Conservation (phyloP, 2,329 filamentous ascomycete species). For the Cladobotryum mycophilum region DNA sequence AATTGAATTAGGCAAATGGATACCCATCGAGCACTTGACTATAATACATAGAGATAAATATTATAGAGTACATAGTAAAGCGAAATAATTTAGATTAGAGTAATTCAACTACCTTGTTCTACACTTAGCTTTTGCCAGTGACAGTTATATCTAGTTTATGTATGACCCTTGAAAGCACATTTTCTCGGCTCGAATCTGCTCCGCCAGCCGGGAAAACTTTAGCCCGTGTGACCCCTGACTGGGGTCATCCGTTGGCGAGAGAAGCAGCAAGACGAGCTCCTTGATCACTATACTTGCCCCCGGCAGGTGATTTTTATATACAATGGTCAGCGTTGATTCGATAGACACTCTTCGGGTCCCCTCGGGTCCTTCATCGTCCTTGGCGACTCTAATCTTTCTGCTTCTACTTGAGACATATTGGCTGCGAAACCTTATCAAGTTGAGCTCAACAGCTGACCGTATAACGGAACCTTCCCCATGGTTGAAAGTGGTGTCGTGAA, state of each 20-base stretch:
- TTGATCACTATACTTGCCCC: not conserved
- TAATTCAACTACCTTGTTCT: too few species aligned
- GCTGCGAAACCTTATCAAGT: not conserved
- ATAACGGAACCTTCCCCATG: conserved; percentile 10
- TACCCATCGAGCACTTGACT: too few species aligned
- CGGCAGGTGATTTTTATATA: not conserved
- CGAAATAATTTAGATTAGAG: too few species aligned
- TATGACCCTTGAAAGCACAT: too few species aligned
- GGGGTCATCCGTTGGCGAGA: not conserved
- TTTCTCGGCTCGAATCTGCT: too few species aligned
- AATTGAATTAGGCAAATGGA: too few species aligned
- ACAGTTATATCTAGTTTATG: too few species aligned
- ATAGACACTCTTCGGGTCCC: not conserved
- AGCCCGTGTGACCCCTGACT: not conserved
- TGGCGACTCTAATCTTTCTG: not conserved
- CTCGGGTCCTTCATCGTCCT: conserved; percentile 15
- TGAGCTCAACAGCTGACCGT: conserved; percentile 5
- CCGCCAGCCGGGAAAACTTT: not conserved
- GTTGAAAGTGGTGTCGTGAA: conserved; percentile 11
- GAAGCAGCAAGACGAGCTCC: not conserved
- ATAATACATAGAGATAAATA: too few species aligned
- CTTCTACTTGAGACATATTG: not conserved
- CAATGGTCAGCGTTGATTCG: not conserved
- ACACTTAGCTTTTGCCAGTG: too few species aligned
- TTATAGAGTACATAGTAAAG: too few species aligned